Evolutionary conservation across 345 rosid species (phyloP).

Genomic region (Eutrema yunnanense): DNA sequence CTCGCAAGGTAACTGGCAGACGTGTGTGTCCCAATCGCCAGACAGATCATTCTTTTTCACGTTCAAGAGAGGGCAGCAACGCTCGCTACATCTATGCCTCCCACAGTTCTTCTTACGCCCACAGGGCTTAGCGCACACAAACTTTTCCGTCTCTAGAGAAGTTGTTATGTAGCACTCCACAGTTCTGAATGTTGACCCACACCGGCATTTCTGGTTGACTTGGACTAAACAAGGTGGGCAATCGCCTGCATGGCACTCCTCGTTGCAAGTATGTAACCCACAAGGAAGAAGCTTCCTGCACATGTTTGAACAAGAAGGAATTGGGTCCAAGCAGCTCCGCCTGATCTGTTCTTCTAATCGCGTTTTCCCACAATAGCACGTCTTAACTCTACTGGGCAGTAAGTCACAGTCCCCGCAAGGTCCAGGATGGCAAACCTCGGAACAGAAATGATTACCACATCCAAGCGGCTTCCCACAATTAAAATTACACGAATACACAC

Average conservation of each 20-base stretch:
- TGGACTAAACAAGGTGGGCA: constrained; percentile 67
- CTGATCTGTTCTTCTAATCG: constrained; percentile 55
- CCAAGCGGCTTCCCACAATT: constrained; percentile 54
- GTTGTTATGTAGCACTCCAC: constrained; percentile 69
- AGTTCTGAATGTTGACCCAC: constrained; percentile 66
- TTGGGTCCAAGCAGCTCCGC: constrained; percentile 75
- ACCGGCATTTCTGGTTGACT: constrained; percentile 72
- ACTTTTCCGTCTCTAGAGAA: constrained; percentile 40
- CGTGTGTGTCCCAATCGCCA: constrained; percentile 79
- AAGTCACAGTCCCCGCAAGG: constrained; percentile 74
- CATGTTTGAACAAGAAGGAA: constrained; percentile 58
- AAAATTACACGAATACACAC: constrained; percentile 66
- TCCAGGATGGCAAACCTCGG: constrained; percentile 76
- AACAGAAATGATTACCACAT: constrained; percentile 72
- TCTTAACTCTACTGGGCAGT: constrained; percentile 55
- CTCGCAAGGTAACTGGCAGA: constrained; percentile 80
- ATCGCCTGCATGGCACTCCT: constrained; percentile 77
- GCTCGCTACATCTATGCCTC: constrained; percentile 88
- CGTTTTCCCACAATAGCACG: constrained; percentile 84
- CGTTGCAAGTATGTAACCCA: constrained; percentile 56
- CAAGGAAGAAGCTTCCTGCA: constrained; percentile 79
- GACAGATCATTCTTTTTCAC: constrained; percentile 32
- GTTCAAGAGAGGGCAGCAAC: constrained; percentile 82
- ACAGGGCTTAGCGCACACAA: constrained; percentile 76
- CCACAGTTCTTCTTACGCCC: constrained; percentile 86